Conservation (phyloP, 192 early-diverging fungal species). For the Paraglomus brasilianum region DNA sequence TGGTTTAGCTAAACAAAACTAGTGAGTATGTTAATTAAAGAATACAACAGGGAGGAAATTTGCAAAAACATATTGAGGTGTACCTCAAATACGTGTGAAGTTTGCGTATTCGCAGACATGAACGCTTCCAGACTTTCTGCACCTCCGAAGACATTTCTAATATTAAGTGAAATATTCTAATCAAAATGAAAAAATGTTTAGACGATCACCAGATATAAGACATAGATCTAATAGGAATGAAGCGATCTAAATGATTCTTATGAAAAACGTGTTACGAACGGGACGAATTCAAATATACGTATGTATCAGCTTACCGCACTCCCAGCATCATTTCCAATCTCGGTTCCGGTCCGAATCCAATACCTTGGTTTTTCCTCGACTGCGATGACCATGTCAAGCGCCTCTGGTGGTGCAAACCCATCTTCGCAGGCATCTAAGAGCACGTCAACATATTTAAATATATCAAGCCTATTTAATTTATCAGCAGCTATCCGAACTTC, state of each 20-base stretch:
- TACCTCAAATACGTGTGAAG: slow-evolving; percentile 55
- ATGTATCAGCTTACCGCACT: slow-evolving; percentile 59
- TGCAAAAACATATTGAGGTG: neutral
- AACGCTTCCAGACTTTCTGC: slow-evolving; percentile 78
- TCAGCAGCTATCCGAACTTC: slow-evolving; percentile 53
- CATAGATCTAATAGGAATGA: neutral
- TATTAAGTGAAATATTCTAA: slow-evolving; percentile 53
- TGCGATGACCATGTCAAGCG: slow-evolving; percentile 70
- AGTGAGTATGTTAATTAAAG: slow-evolving; percentile 34
- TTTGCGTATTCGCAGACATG: slow-evolving; percentile 75
- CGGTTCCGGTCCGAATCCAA: slow-evolving; percentile 82
- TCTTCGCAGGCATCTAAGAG: slow-evolving; percentile 59
- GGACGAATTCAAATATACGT: neutral
- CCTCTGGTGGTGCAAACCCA: slow-evolving; percentile 40
- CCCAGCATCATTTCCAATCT: slow-evolving; percentile 87
- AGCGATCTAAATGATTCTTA: neutral
- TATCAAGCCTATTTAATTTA: slow-evolving; percentile 61
- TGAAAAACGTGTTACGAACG: neutral
- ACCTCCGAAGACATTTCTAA: slow-evolving; percentile 87
- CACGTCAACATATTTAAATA: slow-evolving; percentile 68
- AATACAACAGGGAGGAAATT: neutral
- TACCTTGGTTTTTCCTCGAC: slow-evolving; percentile 74
- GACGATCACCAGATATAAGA: neutral
- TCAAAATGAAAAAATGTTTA: slow-evolving; percentile 2
- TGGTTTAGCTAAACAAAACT: slow-evolving; percentile 64